Evolutionary conservation across 2,329 filamentous ascomycete genomes (phyloP), one percentile per base, ranked within the genome.

Genomic region (Incumbomyces lentus): DNA sequence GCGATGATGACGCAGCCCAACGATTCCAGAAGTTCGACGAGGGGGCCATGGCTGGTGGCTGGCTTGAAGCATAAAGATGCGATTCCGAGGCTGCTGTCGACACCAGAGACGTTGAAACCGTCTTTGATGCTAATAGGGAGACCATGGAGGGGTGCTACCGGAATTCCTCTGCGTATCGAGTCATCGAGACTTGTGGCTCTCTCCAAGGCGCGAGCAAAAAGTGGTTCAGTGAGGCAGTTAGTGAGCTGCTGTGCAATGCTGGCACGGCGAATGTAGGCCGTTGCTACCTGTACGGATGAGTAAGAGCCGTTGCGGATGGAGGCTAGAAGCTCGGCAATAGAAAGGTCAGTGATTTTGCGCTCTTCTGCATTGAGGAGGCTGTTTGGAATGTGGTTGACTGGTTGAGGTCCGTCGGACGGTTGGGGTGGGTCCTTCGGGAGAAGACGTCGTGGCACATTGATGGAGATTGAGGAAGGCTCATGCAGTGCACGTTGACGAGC

Each of bases 1-100:
- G 76, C 72, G 53, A 84, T 82, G n/a, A 82, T 64, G 0, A 86
- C 70, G 1, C 81, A 81, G 1, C 82, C 82, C 0, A 78, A 68
- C 14, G 69, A 67, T 19, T 75, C 63, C 3, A 86, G 62, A 1
- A 82, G 64, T 7, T 75, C 68, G 0, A 83, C 74, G 6, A 84
- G 64, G 0, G 72, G 69, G 0, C 76, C 71, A 58, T 82, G 75
- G 50, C 69, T 61, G 29, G 62, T 60, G 12, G 74, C 78, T 0
- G 81, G 78, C 38, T 80, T 68, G 33, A 73, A 71, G 2, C 81
- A 76, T 47, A 82, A 72, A 1, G 74, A 73, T 0, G 74, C 73
- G 50, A 87, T 71, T 1, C 77, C 77, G 3, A 76, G 69, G 1
- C 69, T 74, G 7, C 69, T 70, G 42, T 78, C 74, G 6, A 73